Conservation (phyloP, 208 protist genomes). For the Acanthamoeba culbertsoni region DNA sequence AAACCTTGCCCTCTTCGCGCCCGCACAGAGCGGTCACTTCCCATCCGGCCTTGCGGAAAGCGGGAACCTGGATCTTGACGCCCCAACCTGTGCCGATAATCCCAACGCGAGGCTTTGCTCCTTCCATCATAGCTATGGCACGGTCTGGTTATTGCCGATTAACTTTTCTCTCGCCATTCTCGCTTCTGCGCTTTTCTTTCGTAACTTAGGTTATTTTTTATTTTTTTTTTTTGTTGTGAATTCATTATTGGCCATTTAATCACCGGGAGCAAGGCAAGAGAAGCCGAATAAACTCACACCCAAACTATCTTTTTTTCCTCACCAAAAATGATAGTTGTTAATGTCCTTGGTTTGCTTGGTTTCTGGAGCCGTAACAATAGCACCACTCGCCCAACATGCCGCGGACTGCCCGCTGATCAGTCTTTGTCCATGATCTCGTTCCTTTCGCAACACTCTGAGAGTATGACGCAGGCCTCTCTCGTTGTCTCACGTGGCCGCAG, state of each 20-base stretch:
- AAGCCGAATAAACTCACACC: not conserved
- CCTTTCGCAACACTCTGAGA: too few relatives aligned
- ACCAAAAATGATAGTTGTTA: too few relatives aligned
- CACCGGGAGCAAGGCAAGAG: not conserved
- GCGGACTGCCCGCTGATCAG: too few relatives aligned
- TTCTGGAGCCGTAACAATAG: too few relatives aligned
- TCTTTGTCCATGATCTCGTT: not conserved
- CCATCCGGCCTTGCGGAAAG: constrained; percentile 55
- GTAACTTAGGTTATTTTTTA: not conserved
- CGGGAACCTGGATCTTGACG: constrained; percentile 60
- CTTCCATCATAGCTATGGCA: not conserved
- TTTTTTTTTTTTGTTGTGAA: not conserved
- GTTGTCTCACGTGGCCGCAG: not conserved
- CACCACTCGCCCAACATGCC: too few relatives aligned
- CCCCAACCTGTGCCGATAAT: constrained; percentile 71
- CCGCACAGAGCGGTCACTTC: constrained; percentile 65
- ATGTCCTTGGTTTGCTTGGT: too few relatives aligned
- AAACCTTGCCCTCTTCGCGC: not conserved
- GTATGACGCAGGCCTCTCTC: not conserved
- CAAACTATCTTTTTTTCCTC: not conserved
- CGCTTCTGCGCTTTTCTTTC: too few relatives aligned
- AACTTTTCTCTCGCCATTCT: not conserved
- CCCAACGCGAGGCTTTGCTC: constrained; percentile 42
- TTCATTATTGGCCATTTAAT: not conserved
- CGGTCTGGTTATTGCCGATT: not conserved